Evolutionary conservation across 352 stramenopile species (phyloP), one percentile per base, ranked within the genome.

Genomic region (Phytophthora tubulina): DNA sequence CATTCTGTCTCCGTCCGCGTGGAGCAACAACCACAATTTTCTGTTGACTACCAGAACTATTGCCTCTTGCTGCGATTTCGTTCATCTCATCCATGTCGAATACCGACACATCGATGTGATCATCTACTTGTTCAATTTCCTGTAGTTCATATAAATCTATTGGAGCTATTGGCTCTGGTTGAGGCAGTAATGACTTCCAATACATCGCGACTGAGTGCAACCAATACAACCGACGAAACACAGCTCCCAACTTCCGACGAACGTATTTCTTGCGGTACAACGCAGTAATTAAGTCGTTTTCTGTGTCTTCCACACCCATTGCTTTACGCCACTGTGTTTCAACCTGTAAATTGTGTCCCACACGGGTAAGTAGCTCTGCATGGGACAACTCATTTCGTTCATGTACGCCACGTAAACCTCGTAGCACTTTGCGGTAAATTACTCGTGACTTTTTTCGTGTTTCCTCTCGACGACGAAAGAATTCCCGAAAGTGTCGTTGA

Each of bases 181-280:
- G 42, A 11, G 71, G 73, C 1, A 88, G 58, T 6, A 89, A 45
- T 1, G 52, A 31, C 15, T 63, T 50, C 82, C 80, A 92, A 46
- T 83, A 89, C 6, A 27, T 54, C 2, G 70, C 46, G 50, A 87
- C 67, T 1, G 70, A 77, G 13, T 75, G 50, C 32, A 80, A 58
- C 38, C 42, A 78, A 21, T 65, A 68, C 5, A 85, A 27, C 0
- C 79, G 65, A 2, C 66, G 75, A 8, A 92, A 81, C 10, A 79
- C 10, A 10, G 63, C 41, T 5, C 72, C 73, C 10, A 90, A 58
- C 3, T 79, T 75, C 31, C 67, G 67, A 30, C 80, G 80, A 27
- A 90, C 74, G 60, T 87, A 92, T 49, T 88, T 89, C 46, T 83
- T 87, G 9, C 82, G 78, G 32, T 92, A 92, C 5, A 92, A 48